These are phyloP conservation scores for Amphibolis antarctica DNA, from an alignment of 106 monocot species.

Conservation along the genomic window DNA sequence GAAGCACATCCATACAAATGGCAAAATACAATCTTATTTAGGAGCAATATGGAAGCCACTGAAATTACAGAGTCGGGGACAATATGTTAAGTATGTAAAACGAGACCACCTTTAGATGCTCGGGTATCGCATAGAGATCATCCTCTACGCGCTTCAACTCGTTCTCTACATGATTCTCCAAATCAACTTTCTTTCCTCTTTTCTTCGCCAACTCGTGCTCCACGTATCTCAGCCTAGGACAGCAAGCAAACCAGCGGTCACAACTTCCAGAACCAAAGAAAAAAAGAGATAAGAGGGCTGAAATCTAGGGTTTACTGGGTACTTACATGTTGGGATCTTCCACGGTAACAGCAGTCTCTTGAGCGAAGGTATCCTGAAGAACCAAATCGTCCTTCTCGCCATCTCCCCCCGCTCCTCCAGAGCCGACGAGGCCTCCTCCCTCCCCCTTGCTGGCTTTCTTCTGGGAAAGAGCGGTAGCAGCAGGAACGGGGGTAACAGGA, in stretches of 20 bases:
- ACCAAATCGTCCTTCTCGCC: constrained; percentile 79
- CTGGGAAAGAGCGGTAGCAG: background rate
- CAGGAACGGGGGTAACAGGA: constrained; percentile 22
- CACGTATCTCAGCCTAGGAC: constrained; percentile 68
- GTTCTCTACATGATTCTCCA: constrained; percentile 44
- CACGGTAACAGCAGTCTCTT: constrained; percentile 88
- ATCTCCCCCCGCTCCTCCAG: constrained; percentile 22
- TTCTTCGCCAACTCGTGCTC: constrained; percentile 76
- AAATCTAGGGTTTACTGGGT: background rate
- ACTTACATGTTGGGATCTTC: constrained; percentile 94
- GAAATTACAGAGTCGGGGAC: background rate
- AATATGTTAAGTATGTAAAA: background rate
- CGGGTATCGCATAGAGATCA: constrained; percentile 71
- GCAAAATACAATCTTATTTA: too few relatives aligned
- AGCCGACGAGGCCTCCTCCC: background rate
- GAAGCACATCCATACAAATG: too few relatives aligned
- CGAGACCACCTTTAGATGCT: constrained; percentile 63
- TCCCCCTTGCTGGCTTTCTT: constrained; percentile 3
- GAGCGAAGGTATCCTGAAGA: constrained; percentile 90
- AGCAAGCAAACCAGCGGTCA: too few relatives aligned
- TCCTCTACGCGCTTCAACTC: constrained; percentile 47
- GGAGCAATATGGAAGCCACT: too few relatives aligned
- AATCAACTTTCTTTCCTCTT: constrained; percentile 50
- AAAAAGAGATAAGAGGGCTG: too few relatives aligned
- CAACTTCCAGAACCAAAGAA: too few relatives aligned